Conservation (phyloP, 169 alveolate genomes). For the Besnoitia besnoiti region DNA sequence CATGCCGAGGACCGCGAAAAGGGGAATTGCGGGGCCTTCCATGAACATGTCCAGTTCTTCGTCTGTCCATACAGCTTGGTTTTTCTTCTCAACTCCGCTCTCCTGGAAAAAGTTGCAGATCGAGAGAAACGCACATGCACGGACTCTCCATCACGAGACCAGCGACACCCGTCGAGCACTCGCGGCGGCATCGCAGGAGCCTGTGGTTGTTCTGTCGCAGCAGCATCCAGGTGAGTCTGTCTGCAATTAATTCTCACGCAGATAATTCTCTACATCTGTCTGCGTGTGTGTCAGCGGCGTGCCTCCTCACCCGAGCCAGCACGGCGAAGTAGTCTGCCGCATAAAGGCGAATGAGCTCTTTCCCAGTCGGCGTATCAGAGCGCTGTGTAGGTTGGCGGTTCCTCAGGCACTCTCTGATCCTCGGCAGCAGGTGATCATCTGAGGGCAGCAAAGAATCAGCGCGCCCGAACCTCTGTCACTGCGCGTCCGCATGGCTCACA, state of each 20-base stretch:
- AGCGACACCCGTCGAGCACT: no score
- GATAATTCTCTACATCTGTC: not conserved
- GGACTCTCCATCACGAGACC: no score
- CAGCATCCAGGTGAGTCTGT: no score
- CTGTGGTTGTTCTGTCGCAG: no score
- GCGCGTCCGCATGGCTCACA: not conserved
- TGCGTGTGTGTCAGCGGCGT: not conserved
- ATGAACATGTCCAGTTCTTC: conserved; percentile 52
- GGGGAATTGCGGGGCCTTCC: conserved; percentile 50
- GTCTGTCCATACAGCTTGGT: conserved; percentile 49
- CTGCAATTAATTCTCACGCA: no score
- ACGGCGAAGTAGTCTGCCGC: conserved; percentile 57
- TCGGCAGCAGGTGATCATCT: conserved; percentile 62
- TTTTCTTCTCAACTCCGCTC: conserved; percentile 45
- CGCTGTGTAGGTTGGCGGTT: conserved; percentile 47
- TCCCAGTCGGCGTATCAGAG: conserved; percentile 62
- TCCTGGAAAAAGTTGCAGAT: conserved; percentile 24
- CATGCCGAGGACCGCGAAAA: conserved; percentile 45
- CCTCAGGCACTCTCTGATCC: conserved; percentile 48
- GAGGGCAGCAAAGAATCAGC: not conserved
- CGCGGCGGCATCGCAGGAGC: no score
- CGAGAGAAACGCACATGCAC: not conserved
- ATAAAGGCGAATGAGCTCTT: conserved; percentile 48
- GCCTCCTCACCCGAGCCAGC: conserved; percentile 31
- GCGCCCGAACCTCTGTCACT: not conserved